These are phyloP conservation scores for Fusarium chuoi DNA, from an alignment of 2,329 filamentous ascomycete genomes.

Conservation along the genomic window DNA sequence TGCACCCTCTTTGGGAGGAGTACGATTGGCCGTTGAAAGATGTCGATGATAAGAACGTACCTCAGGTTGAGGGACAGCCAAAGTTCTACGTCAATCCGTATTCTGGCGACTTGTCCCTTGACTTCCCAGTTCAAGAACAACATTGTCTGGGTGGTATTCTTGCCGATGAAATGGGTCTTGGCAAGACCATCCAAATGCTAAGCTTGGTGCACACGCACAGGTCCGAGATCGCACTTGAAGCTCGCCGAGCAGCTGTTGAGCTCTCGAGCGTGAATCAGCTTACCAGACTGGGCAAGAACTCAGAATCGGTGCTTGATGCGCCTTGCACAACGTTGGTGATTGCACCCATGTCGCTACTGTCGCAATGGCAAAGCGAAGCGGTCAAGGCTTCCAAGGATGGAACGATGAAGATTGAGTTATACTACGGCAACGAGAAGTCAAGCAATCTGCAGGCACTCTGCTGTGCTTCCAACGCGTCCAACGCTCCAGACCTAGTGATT, in stretches of 20 bases:
- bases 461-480: constrained; percentile 75
- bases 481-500: constrained; percentile 89
- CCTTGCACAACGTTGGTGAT: constrained; percentile 93
- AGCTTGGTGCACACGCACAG: constrained; percentile 89
- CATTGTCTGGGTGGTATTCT: constrained; percentile 93
- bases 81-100: constrained; percentile 97
- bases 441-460: constrained; percentile 83
- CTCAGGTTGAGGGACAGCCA: constrained; percentile 70
- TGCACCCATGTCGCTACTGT: constrained; percentile 96
- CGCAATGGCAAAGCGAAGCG: constrained; percentile 97
- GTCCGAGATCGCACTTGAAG: constrained; percentile 61
- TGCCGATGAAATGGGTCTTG: constrained; percentile 96
- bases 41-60: constrained; percentile 81
- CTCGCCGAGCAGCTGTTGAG: constrained; percentile 46
- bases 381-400: constrained; percentile 88
- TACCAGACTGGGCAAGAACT: constrained; percentile 68
- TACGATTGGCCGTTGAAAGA: constrained; percentile 91
- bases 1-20: constrained; percentile 98
- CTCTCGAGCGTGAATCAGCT: constrained; percentile 67
- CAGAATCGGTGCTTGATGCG: constrained; percentile 70
- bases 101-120: constrained; percentile 89
- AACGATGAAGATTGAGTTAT: constrained; percentile 85
- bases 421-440: constrained; percentile 89
- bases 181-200: constrained; percentile 99
- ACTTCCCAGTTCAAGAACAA: constrained; percentile 94